A percentile compares a stretch with the other conserved stretches of the same genome.
Evolutionary conservation across 805 yeast species (phyloP).

Genomic region (Lachancea quebecensis): DNA sequence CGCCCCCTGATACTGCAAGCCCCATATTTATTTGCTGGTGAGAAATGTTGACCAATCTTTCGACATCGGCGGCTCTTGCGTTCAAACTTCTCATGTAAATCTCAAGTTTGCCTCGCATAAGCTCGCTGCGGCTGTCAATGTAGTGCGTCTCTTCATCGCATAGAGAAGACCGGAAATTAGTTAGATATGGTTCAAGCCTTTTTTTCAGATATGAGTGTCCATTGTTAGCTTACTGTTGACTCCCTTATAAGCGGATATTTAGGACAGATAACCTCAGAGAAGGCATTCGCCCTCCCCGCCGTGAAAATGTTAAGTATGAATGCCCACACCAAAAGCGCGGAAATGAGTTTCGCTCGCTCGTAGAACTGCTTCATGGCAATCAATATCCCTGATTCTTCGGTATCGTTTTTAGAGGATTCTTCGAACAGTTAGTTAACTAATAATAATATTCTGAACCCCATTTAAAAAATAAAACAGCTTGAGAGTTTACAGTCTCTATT

Average conservation of each 20-base stretch:
- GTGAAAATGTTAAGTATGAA: neutral
- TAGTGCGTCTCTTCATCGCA: slow-evolving; percentile 16
- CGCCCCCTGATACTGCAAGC: slow-evolving; percentile 35
- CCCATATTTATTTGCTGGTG: slow-evolving; percentile 29
- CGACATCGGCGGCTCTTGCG: slow-evolving; percentile 32
- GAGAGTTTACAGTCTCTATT: slow-evolving; percentile 10
- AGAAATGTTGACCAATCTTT: slow-evolving; percentile 18
- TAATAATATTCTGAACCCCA: slow-evolving; percentile 10
- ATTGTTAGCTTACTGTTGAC: slow-evolving; percentile 14
- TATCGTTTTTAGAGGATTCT: no score
- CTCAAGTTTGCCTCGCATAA: slow-evolving; percentile 28
- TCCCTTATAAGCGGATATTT: slow-evolving; percentile 14
- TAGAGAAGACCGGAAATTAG: slow-evolving; percentile 5
- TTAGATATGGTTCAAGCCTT: neutral
- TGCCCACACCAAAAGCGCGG: no score
- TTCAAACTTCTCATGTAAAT: slow-evolving; percentile 28
- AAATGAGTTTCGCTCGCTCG: no score
- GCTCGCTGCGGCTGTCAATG: slow-evolving; percentile 23
- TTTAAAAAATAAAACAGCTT: slow-evolving; percentile 2
- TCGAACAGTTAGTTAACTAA: neutral
- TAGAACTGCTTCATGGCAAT: no score
- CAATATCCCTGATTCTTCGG: no score
- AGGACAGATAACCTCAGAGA: slow-evolving; percentile 26
- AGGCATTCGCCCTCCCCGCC: neutral
- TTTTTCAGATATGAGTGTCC: neutral